Base-by-base conservation (phyloP, 495 filamentous ascomycete genomes). In the Penicillium pulvis region DNA sequence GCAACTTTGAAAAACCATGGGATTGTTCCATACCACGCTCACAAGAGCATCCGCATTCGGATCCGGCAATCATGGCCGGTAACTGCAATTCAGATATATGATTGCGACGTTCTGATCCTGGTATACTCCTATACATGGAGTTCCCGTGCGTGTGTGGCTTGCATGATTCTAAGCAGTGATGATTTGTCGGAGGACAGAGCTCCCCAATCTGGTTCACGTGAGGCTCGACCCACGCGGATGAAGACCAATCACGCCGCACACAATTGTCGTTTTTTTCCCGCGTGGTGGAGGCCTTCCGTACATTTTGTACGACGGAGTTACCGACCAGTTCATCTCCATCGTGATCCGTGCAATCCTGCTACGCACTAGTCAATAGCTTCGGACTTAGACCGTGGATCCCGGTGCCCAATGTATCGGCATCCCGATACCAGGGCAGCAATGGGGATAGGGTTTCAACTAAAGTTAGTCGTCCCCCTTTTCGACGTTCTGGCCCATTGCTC, bases 131-230 rank as follows among this genome's bases (percentile, higher is more conserved):
- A 7, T 24, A 53, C 5, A 42, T 24, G 31, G 30, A 17, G 9
- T 41, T 52, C 31, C 19, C 16, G 23, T 41, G 17, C 31, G 7
- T 36, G 50, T 42, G 39, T 53, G 51, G 51, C 36, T 41, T 53
- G 51, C 51, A 53, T 53, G 23, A 4, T 10, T 53, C 10, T 36
- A 33, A 11, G 28, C 28, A 30, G 7, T 10, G 24, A 39, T 59
- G 62, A 65, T 65, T 65, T 59, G 63, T 58, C 67, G 67, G 67
- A 69, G 61, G 62, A 69, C 67, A 64, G 67, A 59, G 67, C 67
- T 69, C 67, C 66, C 47, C 44, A 45, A 35, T 41, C 46, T 28
- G 31, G 50, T 51, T 36, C 67, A 67, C 67, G 67, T 69, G 67
- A 67, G 31, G 17, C 36, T 24, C 42, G 53, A 57, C 60, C 61